phyloP scores from a whole-genome alignment of 106 monocot species.

The Phalaenopsis equestris region DNA sequence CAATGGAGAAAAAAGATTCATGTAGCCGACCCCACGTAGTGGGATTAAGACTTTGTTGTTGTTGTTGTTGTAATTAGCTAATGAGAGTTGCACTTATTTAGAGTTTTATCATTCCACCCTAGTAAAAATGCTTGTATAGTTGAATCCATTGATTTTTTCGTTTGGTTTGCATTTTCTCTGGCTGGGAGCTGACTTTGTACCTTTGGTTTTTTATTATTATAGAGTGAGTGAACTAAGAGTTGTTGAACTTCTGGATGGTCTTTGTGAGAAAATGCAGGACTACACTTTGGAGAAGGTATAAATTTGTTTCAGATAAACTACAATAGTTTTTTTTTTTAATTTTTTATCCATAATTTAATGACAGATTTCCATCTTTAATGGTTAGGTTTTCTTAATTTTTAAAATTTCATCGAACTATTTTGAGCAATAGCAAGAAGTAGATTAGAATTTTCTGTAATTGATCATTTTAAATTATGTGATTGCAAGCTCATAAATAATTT shows the following conservation, averaged over 20 bases:
- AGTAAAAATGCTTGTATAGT: background rate
- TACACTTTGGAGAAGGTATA: slow-evolving; percentile 9
- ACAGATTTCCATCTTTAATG: background rate
- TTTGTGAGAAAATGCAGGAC: slow-evolving; percentile 16
- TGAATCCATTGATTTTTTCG: background rate
- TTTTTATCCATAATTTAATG: background rate
- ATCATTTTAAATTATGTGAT: background rate
- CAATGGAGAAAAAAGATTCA: too few relatives aligned
- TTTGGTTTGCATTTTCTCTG: background rate
- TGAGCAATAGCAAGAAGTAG: background rate
- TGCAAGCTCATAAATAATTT: background rate
- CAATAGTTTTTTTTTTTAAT: background rate
- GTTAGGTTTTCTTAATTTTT: background rate
- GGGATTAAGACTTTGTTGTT: too few relatives aligned
- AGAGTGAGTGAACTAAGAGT: slow-evolving; percentile 9
- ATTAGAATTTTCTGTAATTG: background rate
- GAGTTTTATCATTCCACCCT: background rate
- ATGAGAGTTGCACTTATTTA: background rate
- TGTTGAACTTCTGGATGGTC: slow-evolving; percentile 12
- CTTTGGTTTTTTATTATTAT: background rate
- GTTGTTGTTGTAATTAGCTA: background rate
- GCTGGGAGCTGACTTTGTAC: background rate
- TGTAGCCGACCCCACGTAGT: too few relatives aligned
- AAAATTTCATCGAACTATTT: background rate
- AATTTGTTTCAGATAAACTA: background rate